Base-by-base conservation (phyloP, 2,329 filamentous ascomycete genomes). In the Pseudopyrenochaeta lycopersici region DNA sequence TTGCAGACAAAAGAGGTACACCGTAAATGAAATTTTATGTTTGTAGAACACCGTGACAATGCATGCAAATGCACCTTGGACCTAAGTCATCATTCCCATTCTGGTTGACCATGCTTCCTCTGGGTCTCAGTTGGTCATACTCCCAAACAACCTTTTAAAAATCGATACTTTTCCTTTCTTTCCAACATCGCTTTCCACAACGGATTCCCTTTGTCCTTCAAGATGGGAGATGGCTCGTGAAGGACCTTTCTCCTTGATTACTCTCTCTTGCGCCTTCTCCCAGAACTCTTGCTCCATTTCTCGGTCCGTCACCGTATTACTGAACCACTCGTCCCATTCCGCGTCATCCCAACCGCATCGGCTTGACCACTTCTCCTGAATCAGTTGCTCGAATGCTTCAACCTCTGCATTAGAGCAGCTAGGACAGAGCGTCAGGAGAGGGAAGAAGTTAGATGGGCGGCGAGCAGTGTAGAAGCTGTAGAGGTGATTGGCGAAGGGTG, bases 321-420 rank as follows among this genome's bases (percentile, higher is more conserved):
- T 55, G 31, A 65, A 60, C 69, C 68, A 72, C 20, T 56, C 52
- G 6, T 61, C 50, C 68, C 68, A 73, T 50, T 70, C 67, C 7
- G 43, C 40, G 6, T 64, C 56, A 29, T 70, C 57, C 57, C 61
- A 66, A 0, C 48, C 61, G 21, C 64, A 62, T n/a, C 57, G 51
- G 31, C 58, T 60, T 1, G 46, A 46, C 60, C 60, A 64, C 44
- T 71, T 72, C 47, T 67, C 54, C 15, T 46, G 46, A 1, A 69
- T 52, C 3, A 38, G 30, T 3, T 54, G 29, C n/a, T 66, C 69
- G 4, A 64, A 62, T 1, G 38, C 61, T 11, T 68, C 65, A 0
- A 71, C 55, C 31, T 74, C 70, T 1, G 44, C 43, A 7, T 52
- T 62, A 10, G 71, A 65, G 23, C 70, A 74, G 1, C 38, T 30